Base-by-base conservation (phyloP, 169 alveolate genomes). In the Cyclospora cayetanensis region DNA sequence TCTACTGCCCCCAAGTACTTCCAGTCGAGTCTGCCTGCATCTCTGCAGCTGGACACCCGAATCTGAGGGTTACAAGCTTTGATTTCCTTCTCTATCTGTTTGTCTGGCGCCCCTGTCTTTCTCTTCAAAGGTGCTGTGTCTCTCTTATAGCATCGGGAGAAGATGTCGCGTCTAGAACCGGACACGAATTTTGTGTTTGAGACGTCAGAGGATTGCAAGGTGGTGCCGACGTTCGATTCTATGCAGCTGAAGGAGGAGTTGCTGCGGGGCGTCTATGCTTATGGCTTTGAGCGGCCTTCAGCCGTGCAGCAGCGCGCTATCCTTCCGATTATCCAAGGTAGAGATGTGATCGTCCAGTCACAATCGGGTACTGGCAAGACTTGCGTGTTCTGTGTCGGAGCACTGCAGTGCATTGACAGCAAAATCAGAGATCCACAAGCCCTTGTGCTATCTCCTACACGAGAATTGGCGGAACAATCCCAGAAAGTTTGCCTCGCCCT, bases 291-390 rank as follows among this genome's bases (percentile, higher is more conserved):
- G 95, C 97, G 98, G 86, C 99, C 99, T 34, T 98, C 99, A 27
- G 99, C 99, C 20, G 99, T 99, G 25, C 99, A 99, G 97, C 98
- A 98, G 94, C 97, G 99, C 88, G 99, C 99, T 53, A 98, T 99
- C 88, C 97, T 98, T 63, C 99, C 99, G 27, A 98, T 99, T 60
- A 94, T 97, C 74, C 95, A 97, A 91, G 99, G 99, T 25, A 96
- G 99, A 77, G 99, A 99, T 94, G 98, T 98, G 43, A 98, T 99
- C 42, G 99, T 98, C 25, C 99, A 98, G 94, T 96, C 99, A 68
- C 99, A 98, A 94, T 96, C 99, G 46, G 99, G 99, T 12, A 99
- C 99, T 52, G 99, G 99, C 31, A 99, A 98, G 95, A 98, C 99
- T 3, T 98, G 99, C 90, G 99, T 99, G 72, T 99, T 99, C 92